Conservation (phyloP, 1,139 yeast genomes). For the Wickerhamiella infanticola region DNA sequence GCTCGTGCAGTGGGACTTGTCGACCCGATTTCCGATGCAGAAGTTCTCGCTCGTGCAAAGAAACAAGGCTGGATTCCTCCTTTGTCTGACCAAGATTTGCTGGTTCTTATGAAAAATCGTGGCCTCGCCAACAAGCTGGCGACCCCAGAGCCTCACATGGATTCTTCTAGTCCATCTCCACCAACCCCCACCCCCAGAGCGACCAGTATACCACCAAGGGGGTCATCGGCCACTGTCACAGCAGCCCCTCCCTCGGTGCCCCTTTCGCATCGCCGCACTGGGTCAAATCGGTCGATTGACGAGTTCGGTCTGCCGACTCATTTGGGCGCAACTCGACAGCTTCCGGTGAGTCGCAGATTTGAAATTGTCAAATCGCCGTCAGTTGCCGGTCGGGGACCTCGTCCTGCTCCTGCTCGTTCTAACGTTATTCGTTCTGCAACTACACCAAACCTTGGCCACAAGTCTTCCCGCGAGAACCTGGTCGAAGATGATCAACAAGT, state of each 20-base stretch:
- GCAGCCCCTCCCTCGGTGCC: neutral
- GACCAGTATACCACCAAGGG: neutral
- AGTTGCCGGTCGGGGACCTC: neutral
- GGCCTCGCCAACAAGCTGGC: slow-evolving; percentile 3
- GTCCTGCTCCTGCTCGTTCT: neutral
- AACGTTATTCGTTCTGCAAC: neutral
- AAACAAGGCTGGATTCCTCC: slow-evolving; percentile 6
- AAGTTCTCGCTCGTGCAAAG: slow-evolving; percentile 4
- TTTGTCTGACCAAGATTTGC: neutral
- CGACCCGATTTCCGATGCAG: slow-evolving; percentile 1
- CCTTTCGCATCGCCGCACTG: neutral
- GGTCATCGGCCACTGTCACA: neutral
- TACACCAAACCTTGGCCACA: neutral
- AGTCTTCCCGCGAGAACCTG: neutral
- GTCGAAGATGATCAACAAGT: neutral
- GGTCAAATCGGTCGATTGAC: neutral
- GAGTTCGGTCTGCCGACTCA: neutral
- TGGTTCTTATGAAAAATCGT: neutral
- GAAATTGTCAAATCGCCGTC: neutral
- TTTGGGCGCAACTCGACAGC: neutral
- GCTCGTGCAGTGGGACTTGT: slow-evolving; percentile 10
- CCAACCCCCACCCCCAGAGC: neutral
- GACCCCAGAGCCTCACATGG: no score
- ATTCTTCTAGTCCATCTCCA: neutral
- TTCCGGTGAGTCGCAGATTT: neutral